Percentiles rank a stretch among this genome's conserved stretches.
Conservation (phyloP, 2,329 filamentous ascomycete species). For the Neofusicoccum umdonicola region DNA sequence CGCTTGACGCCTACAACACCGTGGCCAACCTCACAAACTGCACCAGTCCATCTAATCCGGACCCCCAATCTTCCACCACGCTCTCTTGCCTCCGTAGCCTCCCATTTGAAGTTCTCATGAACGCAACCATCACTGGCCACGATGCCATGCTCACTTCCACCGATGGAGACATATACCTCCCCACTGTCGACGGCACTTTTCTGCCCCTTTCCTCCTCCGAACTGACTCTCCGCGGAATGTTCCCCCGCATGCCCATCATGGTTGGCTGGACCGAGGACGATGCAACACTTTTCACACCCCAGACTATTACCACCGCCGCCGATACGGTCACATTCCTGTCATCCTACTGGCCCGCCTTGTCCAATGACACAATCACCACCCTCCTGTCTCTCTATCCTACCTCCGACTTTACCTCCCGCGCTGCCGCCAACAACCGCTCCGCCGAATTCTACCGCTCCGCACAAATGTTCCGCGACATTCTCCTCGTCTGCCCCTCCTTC, state of each 20-base stretch:
- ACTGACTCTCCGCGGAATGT: slow-evolving; percentile 41
- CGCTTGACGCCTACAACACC: slow-evolving; percentile 50
- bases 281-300: slow-evolving; percentile 44
- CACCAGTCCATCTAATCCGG: slow-evolving; percentile 22
- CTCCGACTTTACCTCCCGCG: slow-evolving; percentile 44
- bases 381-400: slow-evolving; percentile 36
- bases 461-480: slow-evolving; percentile 51
- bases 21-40: slow-evolving; percentile 51
- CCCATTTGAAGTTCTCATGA: slow-evolving; percentile 44
- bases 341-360: slow-evolving; percentile 40
- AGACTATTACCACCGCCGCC: slow-evolving; percentile 36
- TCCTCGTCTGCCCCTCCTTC: slow-evolving; percentile 51
- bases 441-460: slow-evolving; percentile 52
- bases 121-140: slow-evolving; percentile 46
- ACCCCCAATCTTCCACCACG: slow-evolving; percentile 40
- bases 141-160: slow-evolving; percentile 35
- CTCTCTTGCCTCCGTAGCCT: slow-evolving; percentile 49
- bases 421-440: slow-evolving; percentile 38
- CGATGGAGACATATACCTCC: slow-evolving; percentile 52
- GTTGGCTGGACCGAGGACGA: slow-evolving; percentile 49
- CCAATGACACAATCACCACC: slow-evolving; percentile 23
- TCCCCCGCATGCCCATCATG: slow-evolving; percentile 41
- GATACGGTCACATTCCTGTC: slow-evolving; percentile 43
- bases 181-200: slow-evolving; percentile 51
- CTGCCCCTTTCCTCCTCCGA: slow-evolving; percentile 46